Evolutionary conservation across 2,329 filamentous ascomycete species (phyloP).

Genomic region (Fusarium sp.): DNA sequence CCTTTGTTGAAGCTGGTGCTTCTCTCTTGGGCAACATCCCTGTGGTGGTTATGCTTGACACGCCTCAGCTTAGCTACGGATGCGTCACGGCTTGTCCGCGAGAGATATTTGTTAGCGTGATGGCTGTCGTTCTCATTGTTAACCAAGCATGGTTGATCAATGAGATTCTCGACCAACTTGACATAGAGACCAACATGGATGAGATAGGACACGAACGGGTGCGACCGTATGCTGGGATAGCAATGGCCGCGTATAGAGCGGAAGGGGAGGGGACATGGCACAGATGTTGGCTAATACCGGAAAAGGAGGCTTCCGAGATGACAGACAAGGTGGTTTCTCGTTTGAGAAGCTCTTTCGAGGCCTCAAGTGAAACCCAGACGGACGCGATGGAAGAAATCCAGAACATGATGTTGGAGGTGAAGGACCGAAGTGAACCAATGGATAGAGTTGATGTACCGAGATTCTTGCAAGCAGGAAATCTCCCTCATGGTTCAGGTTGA

Average conservation of each 20-base stretch:
- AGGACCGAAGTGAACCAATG: background rate
- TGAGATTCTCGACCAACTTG: background rate
- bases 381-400: background rate
- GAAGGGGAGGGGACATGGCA: background rate
- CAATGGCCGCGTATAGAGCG: background rate
- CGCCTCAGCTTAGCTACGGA: background rate
- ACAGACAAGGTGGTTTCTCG: background rate
- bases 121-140: background rate
- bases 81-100: background rate
- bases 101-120: background rate
- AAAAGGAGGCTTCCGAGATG: background rate
- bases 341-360: background rate
- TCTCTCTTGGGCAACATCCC: background rate
- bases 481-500: background rate
- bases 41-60: background rate
- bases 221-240: background rate
- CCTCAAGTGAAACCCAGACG: background rate
- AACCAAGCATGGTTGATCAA: background rate
- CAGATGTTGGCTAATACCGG: background rate
- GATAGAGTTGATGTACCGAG: background rate
- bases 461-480: background rate
- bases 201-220: background rate
- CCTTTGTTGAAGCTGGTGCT: background rate
- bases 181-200: background rate
- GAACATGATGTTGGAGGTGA: background rate